Conservation (phyloP, 2,329 filamentous ascomycete species). For the Thelonectria blattea region DNA sequence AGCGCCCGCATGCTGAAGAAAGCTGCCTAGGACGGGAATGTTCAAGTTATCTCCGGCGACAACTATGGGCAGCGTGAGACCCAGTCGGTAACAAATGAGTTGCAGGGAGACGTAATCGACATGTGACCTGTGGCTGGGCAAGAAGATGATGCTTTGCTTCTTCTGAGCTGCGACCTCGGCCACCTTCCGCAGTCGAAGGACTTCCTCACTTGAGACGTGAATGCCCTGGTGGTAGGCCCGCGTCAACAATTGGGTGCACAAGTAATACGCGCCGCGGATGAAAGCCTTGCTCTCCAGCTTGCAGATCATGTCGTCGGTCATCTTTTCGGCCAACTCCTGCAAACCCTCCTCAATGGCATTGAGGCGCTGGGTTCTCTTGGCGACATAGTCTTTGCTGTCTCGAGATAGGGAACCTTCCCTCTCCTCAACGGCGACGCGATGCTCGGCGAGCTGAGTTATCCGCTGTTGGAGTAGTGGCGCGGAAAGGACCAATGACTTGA, state of each 20-base stretch:
- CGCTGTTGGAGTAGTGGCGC: slow-evolving; percentile 76
- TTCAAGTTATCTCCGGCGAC: slow-evolving; percentile 97
- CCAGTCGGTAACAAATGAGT: slow-evolving; percentile 92
- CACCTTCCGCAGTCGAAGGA: slow-evolving; percentile 79
- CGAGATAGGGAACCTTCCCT: slow-evolving; percentile 70
- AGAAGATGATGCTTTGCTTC: slow-evolving; percentile 94
- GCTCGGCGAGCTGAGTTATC: slow-evolving; percentile 77
- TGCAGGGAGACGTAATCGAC: slow-evolving; percentile 96
- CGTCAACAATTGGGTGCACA: slow-evolving; percentile 85
- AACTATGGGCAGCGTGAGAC: slow-evolving; percentile 86
- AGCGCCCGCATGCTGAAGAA: slow-evolving; percentile 93
- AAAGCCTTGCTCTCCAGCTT: slow-evolving; percentile 97
- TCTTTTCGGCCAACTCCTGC: slow-evolving; percentile 80
- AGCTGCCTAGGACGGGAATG: slow-evolving; percentile 86
- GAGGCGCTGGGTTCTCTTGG: slow-evolving; percentile 60
- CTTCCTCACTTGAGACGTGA: slow-evolving; percentile 94
- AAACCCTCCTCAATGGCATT: slow-evolving; percentile 75
- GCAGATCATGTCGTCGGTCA: slow-evolving; percentile 97
- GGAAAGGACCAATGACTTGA: slow-evolving; percentile 78
- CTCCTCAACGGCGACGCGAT: slow-evolving; percentile 77
- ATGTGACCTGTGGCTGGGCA: slow-evolving; percentile 93
- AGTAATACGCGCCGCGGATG: slow-evolving; percentile 90
- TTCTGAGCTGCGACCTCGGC: slow-evolving; percentile 83
- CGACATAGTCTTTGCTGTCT: slow-evolving; percentile 58
- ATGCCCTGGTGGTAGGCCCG: slow-evolving; percentile 97